These are phyloP conservation scores for Globisporangium barbulae DNA, from an alignment of 352 stramenopile genomes.

Conservation along the genomic window DNA sequence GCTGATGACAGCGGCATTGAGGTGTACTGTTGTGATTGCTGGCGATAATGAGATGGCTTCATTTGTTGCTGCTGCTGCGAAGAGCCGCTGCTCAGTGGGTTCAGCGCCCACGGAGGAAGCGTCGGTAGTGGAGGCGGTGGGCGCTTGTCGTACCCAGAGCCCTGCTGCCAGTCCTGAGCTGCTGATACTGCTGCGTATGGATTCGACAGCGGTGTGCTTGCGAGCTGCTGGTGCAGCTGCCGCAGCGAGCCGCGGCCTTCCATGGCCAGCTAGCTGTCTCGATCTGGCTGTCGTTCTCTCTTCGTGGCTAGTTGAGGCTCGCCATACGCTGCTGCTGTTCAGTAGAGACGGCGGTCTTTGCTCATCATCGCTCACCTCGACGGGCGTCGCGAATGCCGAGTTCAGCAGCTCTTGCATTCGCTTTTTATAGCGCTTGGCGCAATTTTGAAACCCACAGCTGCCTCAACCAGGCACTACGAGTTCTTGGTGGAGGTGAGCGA, in stretches of 20 bases:
- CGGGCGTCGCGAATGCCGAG: no score
- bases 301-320: not conserved
- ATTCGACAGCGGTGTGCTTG: constrained; percentile 13
- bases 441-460: not conserved
- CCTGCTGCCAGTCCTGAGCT: constrained; percentile 10
- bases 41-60: not conserved
- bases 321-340: not conserved
- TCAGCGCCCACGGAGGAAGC: constrained; percentile 42
- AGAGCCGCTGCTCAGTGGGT: not conserved
- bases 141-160: constrained; percentile 26
- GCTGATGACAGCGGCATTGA: not conserved
- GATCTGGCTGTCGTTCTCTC: not conserved
- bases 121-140: constrained; percentile 38
- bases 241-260: constrained; percentile 44
- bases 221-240: constrained; percentile 42
- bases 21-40: not conserved
- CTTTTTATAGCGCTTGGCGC: not conserved
- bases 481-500: not conserved
- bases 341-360: not conserved
- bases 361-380: not conserved
- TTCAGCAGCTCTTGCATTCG: not conserved
- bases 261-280: constrained; percentile 19
- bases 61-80: not conserved
- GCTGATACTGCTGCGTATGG: constrained; percentile 8
- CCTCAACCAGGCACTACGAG: not conserved